phyloP scores from a whole-genome alignment of 768 basidiomycete genomes.

The Suillus bovinus region DNA sequence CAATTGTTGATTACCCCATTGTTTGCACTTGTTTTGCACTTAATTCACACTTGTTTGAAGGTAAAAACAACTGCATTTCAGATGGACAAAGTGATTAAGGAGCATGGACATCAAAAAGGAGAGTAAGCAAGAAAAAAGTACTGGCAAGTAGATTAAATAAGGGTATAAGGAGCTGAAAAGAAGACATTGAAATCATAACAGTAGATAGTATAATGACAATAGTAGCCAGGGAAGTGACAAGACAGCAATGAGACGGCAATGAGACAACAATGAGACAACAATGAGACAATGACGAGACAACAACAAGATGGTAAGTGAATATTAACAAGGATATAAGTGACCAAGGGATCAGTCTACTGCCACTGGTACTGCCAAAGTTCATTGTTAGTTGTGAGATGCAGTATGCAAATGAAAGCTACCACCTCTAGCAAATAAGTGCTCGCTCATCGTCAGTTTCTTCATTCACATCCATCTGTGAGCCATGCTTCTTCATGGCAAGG shows the following conservation, averaged over 20 bases:
- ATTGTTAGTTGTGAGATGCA: no score
- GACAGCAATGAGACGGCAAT: no score
- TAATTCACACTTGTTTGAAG: not conserved
- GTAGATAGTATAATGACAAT: no score
- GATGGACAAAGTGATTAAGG: not conserved
- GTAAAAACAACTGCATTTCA: not conserved
- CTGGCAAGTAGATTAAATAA: not conserved
- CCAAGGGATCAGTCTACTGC: no score
- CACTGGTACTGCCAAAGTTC: no score
- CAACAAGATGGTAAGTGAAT: no score
- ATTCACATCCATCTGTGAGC: not conserved
- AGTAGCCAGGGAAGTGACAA: no score
- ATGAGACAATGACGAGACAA: no score
- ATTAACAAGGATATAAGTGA: no score
- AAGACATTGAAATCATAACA: no score
- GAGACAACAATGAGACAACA: no score
- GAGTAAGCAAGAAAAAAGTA: not conserved
- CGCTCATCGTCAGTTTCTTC: slow-evolving; percentile 1
- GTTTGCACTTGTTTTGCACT: not conserved
- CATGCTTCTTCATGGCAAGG: not conserved
- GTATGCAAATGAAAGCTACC: no score
- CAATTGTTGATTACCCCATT: not conserved
- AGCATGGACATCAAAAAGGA: not conserved
- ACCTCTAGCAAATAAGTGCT: not conserved
- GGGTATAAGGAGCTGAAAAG: not conserved